A percentile compares a stretch with the other conserved stretches of the same genome.
Evolutionary conservation across 164 flowering plant genomes (phyloP).

Genomic region (Dillenia suffruticosa): DNA sequence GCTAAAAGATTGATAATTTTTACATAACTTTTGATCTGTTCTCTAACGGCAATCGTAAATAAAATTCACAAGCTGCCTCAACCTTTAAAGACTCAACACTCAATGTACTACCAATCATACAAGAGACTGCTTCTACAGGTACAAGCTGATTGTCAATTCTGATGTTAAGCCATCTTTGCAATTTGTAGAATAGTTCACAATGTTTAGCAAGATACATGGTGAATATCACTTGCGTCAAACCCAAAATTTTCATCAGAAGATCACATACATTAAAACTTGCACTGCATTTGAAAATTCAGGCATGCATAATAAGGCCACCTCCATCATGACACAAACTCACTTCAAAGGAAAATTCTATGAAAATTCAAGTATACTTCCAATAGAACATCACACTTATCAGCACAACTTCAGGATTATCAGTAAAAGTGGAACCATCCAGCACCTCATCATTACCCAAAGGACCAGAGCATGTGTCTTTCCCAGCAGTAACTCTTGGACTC

Average conservation of each 20-base stretch:
- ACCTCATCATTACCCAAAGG: slow-evolving; percentile 24
- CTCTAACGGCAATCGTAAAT: slow-evolving; percentile 58
- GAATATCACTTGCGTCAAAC: slow-evolving; percentile 30
- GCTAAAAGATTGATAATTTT: slow-evolving; percentile 3
- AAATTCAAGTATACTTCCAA: too few relatives aligned
- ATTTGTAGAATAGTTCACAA: slow-evolving; percentile 5
- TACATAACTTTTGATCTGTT: slow-evolving; percentile 66
- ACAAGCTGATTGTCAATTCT: slow-evolving; percentile 58
- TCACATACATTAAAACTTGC: slow-evolving; percentile 8
- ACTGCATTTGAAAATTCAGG: slow-evolving; percentile 4
- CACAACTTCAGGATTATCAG: slow-evolving; percentile 5
- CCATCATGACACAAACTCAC: too few relatives aligned
- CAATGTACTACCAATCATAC: slow-evolving; percentile 28
- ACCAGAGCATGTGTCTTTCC: slow-evolving; percentile 22
- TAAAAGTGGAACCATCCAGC: slow-evolving; percentile 24
- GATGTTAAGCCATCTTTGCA: slow-evolving; percentile 45
- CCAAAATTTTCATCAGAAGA: slow-evolving; percentile 1
- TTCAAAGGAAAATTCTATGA: too few relatives aligned
- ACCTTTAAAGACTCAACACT: slow-evolving; percentile 56
- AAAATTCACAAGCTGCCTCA: slow-evolving; percentile 76
- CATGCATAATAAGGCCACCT: slow-evolving; percentile 3
- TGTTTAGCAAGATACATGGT: not conserved
- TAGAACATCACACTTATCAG: too few relatives aligned
- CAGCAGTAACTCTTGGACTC: slow-evolving; percentile 24
- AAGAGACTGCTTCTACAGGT: slow-evolving; percentile 31